These are phyloP conservation scores for Eucalyptus leucophloia DNA, from an alignment of 345 rosid species.

Conservation along the genomic window DNA sequence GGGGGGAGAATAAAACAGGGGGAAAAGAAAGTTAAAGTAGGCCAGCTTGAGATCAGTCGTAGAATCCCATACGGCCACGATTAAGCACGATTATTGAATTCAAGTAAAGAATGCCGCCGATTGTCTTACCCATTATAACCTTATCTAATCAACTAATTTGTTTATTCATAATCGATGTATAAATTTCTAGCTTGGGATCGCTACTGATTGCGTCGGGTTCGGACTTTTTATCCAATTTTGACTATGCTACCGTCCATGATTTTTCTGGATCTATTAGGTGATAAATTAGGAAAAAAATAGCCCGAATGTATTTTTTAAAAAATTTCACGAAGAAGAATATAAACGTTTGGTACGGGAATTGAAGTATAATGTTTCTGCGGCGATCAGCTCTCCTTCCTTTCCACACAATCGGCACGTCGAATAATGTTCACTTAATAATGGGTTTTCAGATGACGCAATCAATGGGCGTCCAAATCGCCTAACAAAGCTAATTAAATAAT, in stretches of 20 bases:
- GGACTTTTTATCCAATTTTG: not conserved
- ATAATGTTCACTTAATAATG: not conserved
- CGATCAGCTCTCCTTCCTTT: not conserved
- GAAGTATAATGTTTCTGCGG: not conserved
- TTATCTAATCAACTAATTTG: not conserved
- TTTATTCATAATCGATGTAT: not conserved
- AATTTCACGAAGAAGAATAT: not conserved
- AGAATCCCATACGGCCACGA: not conserved
- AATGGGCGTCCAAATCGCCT: not conserved
- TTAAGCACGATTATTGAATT: not conserved
- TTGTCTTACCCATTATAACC: not conserved
- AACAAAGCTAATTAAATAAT: not conserved
- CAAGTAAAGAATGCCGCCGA: not conserved
- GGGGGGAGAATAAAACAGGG: not conserved
- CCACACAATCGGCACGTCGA: not conserved
- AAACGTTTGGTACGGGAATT: not conserved
- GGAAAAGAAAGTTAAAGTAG: not conserved
- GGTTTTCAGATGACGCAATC: not conserved
- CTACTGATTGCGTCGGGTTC: not conserved
- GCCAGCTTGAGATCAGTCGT: not conserved
- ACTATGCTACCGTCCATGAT: not conserved
- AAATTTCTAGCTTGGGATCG: not conserved
- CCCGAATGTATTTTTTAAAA: not conserved
- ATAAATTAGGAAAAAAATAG: not conserved
- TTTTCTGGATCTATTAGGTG: not conserved